Base-by-base conservation (phyloP, 1,139 yeast genomes). In the Diutina rugosa region DNA sequence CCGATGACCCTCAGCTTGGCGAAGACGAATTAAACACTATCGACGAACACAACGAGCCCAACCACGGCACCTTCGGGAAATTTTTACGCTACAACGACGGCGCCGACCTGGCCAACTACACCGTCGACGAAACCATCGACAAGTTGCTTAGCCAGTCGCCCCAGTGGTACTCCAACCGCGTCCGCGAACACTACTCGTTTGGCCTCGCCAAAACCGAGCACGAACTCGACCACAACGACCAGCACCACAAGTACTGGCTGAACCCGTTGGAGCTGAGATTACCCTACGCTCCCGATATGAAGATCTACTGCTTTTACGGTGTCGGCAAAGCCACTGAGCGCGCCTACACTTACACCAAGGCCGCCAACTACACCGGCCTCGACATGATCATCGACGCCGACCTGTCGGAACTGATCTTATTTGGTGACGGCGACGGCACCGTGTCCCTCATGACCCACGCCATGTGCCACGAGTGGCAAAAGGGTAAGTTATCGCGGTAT, bases 341-440 rank as follows among this genome's bases (percentile, higher is more conserved):
- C 56, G 91, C 96, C 0, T 93, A 93, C 68, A 82, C 84, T 51
- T 93, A 93, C 69, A 82, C 81, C 57, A 71, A 72, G 35, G 79
- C 77, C 1, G 96, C 89, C 62, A 82, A 82, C 57, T 65, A 67
- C 12, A 68, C 76, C 4, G 79, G 80, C 44, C 71, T 91, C 58
- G 82, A 86, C 61, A 78, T 87, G 58, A 80, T 91, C 0, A 89
- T 93, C 56, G 85, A 83, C 58, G 72, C 81, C 4, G 84, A 82
- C 1, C 71, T 71, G 62, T 63, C 68, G 63, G 66, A 80, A 56
- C 81, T 95, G 0, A 97, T 93, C 1, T 77, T 77, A 51, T 76
- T 89, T 66, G 88, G 96, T 0, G 97, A 93, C 65, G 99, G 99
- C 28, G 99, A 93, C 67, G 99, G 99, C 2, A 93, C 99, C 0